Evolutionary conservation across 2,329 filamentous ascomycete species (phyloP), one percentile per base, ranked within the genome.

Genomic region (Byssoonygena ceratinophila): DNA sequence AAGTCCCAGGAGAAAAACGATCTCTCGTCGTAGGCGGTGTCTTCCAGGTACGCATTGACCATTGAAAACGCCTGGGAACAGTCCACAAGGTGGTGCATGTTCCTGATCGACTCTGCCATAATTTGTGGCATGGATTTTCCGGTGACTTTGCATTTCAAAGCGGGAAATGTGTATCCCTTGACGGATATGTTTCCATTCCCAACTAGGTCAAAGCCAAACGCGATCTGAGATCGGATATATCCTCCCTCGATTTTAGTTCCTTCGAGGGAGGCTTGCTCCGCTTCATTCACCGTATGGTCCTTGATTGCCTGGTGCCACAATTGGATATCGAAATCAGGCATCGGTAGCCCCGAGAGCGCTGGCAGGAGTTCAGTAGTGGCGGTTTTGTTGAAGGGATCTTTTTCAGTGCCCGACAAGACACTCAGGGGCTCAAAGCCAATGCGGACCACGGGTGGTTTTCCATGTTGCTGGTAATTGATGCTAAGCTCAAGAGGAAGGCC

Each of bases 111-210:
- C n/a, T 54, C 51, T 7, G 25, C 23, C 14, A 57, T 31, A 7
- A 57, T 20, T 1, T 49, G 20, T 40, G 14, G 34, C 16, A 52
- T 41, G 5, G 53, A 34, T 16, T 45, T 53, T 16, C 46, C 51
- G 7, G 50, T 58, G 18, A 53, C 46, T 4, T 46, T 20, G 1
- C 53, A 49, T 36, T 61, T 61, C 2, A 60, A 39, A 8, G 27
- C 34, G 0, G 60, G 60, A 20, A 58, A 59, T 4, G 58, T 45
- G 25, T 61, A 61, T 14, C 58, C 47, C 39, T 61, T 61, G 32
- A 56, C 51, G 0, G 46, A 51, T 7, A 59, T 39, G 3, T 53
- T 51, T 1, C 46, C 51, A 7, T 22, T 36, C 6, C 54, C 18
- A n/a, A n/a, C n/a, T 9, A 61, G 47, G 8, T 61, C 60, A 14